Base-by-base conservation (phyloP, 176 grass and related monocot species). In the Avena eriantha region DNA sequence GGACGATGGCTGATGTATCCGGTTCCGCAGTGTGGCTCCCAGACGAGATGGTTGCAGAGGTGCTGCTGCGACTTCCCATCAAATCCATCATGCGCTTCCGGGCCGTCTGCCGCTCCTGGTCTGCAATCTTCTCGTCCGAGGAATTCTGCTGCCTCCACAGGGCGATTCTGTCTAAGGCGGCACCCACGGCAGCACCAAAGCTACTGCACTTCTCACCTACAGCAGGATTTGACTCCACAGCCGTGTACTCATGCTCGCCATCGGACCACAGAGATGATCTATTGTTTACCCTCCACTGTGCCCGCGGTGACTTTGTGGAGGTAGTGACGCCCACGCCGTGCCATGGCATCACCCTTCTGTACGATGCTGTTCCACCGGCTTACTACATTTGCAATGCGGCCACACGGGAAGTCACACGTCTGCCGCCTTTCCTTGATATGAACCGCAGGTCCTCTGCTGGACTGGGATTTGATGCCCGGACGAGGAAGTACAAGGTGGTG, bases 321-420 rank as follows among this genome's bases (percentile, higher is more conserved):
- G 4, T 70, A 7, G 7, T 53, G 31, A 19, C 31, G 0, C 33
- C 55, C 4, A 7, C 21, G 1, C 41, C 76, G 0, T 80, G 82
- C 7, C 54, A 5, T 6, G 82, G 87, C 45, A 76, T 89, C n/a
- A 89, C 33, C 75, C 82, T 89, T 36, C 31, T 84, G 0, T 65
- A 66, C 0, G 87, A 89, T 21, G 66, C 46, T 12, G 8, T 65
- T 2, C 31, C 5, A 5, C 81, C 21, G 17, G 65, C 81, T 11
- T 84, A 84, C 55, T 84, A 89, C n/a, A 22, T 89, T 10, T 72
- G 45, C 80, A 89, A 89, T 24, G 73, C 81, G 7, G 31, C 75
- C 41, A 89, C 87, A 7, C 10, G 81, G n/a, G 75, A 55, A 26
- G 11, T 89, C 31, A 84, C 81, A 0, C 22, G 73, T 0, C 10